Evolutionary conservation across 169 alveolate genomes (phyloP), one percentile per base, ranked within the genome.

Genomic region (Cryptosporidium meleagridis): DNA sequence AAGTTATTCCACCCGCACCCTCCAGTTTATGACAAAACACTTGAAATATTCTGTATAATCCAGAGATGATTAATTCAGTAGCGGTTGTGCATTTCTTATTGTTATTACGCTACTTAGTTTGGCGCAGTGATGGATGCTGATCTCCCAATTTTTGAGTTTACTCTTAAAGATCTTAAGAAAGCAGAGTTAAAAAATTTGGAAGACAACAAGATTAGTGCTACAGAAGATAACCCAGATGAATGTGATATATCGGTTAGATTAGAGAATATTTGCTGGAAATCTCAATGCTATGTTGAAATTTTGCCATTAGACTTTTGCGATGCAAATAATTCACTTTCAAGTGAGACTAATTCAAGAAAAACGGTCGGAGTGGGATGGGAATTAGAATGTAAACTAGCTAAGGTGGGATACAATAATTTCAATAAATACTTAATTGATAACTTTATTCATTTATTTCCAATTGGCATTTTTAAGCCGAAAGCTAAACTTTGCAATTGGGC

Each of bases 241-340:
- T 73, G 1, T 33, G 86, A 73, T 26, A 12, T 2, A 21, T 33
- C 45, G 9, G 52, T 26, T 37, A 51, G 8, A 55, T 6, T 35
- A 5, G 68, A 29, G 23, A 21, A 71, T 48, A 26, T 18, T 35
- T 1, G 65, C 10, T 51, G 52, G 85, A 71, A 71, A 41, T 31
- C 48, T 12, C 29, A 59, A 4, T 33, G 33, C 12, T 73, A 73
- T 55, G 29, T 73, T 35, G 86, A 52, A 6, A 58, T 73, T 21
- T 55, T 55, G 8, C 86, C 86, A 45, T 41, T 52, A 1, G 86
- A 73, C 33, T 70, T 70, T 12, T 26, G 68, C 23, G 48, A 21
- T 45, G 33, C 31, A 51, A 70, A 70, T 26, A 3, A 37, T 69
- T 69, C 80, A 41, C 35, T 21, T 8, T 1, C 0, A 23, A 55